These are phyloP conservation scores for Pseudocercospora eumusae DNA, from an alignment of 2,329 filamentous ascomycete species.

Conservation along the genomic window DNA sequence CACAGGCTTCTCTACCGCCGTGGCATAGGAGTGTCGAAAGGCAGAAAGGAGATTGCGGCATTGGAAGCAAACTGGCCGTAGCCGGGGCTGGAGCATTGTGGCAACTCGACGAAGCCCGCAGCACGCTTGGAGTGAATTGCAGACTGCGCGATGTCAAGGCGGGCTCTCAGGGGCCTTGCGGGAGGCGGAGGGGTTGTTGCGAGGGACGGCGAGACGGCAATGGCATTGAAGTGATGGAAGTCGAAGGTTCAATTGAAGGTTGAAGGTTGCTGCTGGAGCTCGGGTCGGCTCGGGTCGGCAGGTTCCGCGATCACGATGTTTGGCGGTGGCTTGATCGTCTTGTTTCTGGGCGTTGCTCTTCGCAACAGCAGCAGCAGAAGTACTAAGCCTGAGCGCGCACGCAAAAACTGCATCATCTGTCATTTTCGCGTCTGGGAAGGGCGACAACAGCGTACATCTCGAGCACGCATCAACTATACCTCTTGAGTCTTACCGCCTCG, in stretches of 20 bases:
- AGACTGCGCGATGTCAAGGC: neutral
- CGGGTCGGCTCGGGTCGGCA: neutral
- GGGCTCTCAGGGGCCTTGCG: neutral
- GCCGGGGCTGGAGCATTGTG: constrained; percentile 66
- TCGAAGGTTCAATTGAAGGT: neutral
- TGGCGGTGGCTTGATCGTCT: neutral
- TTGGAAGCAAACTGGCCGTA: constrained; percentile 56
- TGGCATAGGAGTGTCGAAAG: constrained; percentile 56
- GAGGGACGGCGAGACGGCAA: neutral
- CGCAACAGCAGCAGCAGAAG: neutral
- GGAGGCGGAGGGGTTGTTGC: neutral
- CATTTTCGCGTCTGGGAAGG: too few species aligned
- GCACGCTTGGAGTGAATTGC: neutral
- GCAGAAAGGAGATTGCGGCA: constrained; percentile 51
- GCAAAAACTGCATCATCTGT: neutral
- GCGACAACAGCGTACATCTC: neutral
- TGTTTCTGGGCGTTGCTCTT: neutral
- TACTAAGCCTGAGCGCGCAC: neutral
- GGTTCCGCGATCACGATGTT: neutral
- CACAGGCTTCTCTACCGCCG: constrained; percentile 42
- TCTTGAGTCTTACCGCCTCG: too few species aligned
- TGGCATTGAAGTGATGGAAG: constrained; percentile 2
- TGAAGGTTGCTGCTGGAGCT: too few species aligned
- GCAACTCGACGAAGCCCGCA: neutral
- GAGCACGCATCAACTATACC: neutral